Base-by-base conservation (phyloP, 1,139 yeast species). In the Petasospora fabianii region DNA sequence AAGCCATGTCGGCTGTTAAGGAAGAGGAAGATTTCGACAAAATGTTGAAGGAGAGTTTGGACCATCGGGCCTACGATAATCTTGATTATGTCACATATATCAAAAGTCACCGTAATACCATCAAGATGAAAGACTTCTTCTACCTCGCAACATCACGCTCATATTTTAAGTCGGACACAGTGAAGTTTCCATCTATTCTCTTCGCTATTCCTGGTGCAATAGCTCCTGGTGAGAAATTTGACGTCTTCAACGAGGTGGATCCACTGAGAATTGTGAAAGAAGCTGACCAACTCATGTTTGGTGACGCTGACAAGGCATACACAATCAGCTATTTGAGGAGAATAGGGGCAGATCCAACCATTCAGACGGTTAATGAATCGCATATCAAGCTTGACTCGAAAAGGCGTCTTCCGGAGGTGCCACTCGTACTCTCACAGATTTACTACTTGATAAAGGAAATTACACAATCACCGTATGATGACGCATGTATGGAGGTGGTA, bases 61-160 rank as follows among this genome's bases (percentile, higher is more conserved):
- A 48, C 24, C 24, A 30, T n/a, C 33, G 38, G n/a, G 55, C 47
- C 0, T 20, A 28, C 3, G 32, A 37, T 13, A 41, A 50, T 35
- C 15, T 21, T 11, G 29, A 26, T 3, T 51, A 42, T 19, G 38
- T 53, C 17, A 40, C 43, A 1, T 48, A 35, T 15, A 19, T 51
- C n/a, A 30, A 35, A 5, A 3, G 15, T 1, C 39, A 45, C 16
- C 27, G 42, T 7, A 36, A 42, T 1, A 24, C 30, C 3, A 8
- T 40, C 18, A 36, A 39, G 9, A 13, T 50, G 16, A 30, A 45
- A 7, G 56, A 53, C 22, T 48, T 42, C 26, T 44, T 35, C 27
- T 42, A 34, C 19, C 26, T 47, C 9, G 41, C 36, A 1, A 20
- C 31, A 3, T n/a, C n/a, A n/a, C n/a, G n/a, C 45, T 49, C 3